Base-by-base conservation (phyloP, 1,284 basidiomycete species). In the Trametes pubescens region DNA sequence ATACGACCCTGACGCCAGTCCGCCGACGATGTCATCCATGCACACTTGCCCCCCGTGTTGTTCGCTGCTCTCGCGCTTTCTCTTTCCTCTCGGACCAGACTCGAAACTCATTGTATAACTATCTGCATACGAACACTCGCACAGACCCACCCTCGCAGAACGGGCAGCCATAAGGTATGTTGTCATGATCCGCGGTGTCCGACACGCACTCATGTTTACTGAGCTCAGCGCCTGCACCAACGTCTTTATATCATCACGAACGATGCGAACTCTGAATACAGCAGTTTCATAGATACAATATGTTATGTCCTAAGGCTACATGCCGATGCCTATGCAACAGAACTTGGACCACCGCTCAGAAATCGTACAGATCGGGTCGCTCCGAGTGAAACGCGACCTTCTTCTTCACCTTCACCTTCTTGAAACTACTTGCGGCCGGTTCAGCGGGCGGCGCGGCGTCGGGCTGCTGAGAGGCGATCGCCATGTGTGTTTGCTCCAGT, bases 321-420 rank as follows among this genome's bases (percentile, higher is more conserved):
- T 53, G 57, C 29, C 46, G 43, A 56, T 59, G 44, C 48, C 35
- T 61, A 61, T 59, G 44, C 38, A 18, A 51, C 48, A 26, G 48
- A 56, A 57, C 43, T n/a, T n/a, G 48, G 48, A 37, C 26, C n/a
- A 26, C 56, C 21, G 7, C 5, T 67, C 72, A 86, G 73, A 87
- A 87, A 68, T 86, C 85, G 66, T 86, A 87, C 73, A 86, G 68
- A 69, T 92, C 91, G 43, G 87, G 87, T 66, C 82, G 80, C 70
- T 91, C 90, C 62, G 86, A 85, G 58, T 81, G 82, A 75, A 93
- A 93, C 1, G 83, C 87, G 1, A 93, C 91, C 65, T 80, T 85
- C 78, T 91, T 92, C 78, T 84, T 86, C 16, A 77, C 74, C 78
- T 85, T 86, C 71, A 81, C 82, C 38, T 76, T 70, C 71, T 81